Percentiles rank a stretch among this genome's conserved stretches.
Evolutionary conservation across 371 early-diverging fungal species (phyloP).

Genomic region (Mucor mucedo): DNA sequence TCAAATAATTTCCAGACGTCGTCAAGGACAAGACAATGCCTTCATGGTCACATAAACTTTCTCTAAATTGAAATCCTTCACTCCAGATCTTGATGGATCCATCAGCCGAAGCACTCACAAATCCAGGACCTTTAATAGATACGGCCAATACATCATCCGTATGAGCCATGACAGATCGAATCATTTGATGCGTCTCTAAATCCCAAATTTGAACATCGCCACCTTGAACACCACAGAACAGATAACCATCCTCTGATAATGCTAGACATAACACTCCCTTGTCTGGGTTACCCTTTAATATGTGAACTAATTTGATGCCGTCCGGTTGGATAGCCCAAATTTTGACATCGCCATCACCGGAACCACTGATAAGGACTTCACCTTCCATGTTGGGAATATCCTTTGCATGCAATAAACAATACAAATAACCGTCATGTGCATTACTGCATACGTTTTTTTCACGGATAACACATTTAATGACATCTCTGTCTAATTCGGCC

Average conservation of each 20-base stretch:
- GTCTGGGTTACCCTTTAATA: conserved; percentile 62
- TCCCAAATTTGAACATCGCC: conserved; percentile 82
- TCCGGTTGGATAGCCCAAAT: conserved; percentile 54
- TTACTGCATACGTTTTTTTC: conserved; percentile 57
- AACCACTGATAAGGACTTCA: conserved; percentile 82
- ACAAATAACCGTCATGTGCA: conserved; percentile 81
- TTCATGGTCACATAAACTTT: conserved; percentile 65
- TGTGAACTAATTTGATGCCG: conserved; percentile 46
- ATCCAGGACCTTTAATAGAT: conserved; percentile 46
- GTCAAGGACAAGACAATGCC: conserved; percentile 72
- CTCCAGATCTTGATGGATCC: conserved; percentile 77
- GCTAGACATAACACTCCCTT: conserved; percentile 68
- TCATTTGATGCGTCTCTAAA: conserved; percentile 75
- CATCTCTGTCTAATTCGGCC: conserved; percentile 41
- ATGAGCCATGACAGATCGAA: conserved; percentile 71
- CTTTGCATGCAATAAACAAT: conserved; percentile 63
- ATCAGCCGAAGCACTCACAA: conserved; percentile 80
- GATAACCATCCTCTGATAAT: conserved; percentile 68
- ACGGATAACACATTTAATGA: conserved; percentile 60
- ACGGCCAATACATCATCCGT: conserved; percentile 75
- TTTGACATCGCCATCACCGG: conserved; percentile 51
- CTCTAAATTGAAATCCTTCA: conserved; percentile 66
- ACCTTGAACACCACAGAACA: conserved; percentile 81
- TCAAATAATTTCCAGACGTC: conserved; percentile 56
- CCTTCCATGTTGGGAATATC: conserved; percentile 65